Percentiles rank a stretch among this genome's conserved stretches.
phyloP scores from a whole-genome alignment of 176 grass and related monocot species.

The Coix lacrymajobi region DNA sequence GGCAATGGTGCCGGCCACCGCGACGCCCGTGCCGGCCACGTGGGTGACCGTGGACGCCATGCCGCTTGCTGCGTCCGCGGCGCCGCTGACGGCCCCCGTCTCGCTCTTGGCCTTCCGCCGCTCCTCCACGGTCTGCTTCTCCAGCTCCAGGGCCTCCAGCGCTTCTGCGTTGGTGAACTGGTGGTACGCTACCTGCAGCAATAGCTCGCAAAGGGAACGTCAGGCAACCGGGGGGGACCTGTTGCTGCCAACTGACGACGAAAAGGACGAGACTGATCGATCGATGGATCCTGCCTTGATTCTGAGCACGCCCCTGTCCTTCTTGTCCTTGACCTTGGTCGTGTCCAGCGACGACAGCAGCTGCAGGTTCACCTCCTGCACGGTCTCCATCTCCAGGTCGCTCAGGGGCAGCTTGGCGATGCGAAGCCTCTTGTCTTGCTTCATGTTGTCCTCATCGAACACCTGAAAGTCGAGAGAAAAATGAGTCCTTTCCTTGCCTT shows the following conservation, averaged over 20 bases:
- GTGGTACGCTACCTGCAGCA: constrained; percentile 65
- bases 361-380: constrained; percentile 74
- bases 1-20: constrained; percentile 33
- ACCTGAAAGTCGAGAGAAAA: constrained; percentile 34
- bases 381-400: constrained; percentile 47
- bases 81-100: constrained; percentile 51
- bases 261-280: not conserved
- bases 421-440: constrained; percentile 92
- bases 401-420: constrained; percentile 65
- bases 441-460: constrained; percentile 83
- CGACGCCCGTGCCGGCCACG: constrained; percentile 36
- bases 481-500: not conserved
- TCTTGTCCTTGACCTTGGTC: constrained; percentile 97
- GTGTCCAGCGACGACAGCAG: constrained; percentile 90
- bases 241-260: not conserved
- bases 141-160: constrained; percentile 60
- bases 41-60: constrained; percentile 52
- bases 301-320: constrained; percentile 74
- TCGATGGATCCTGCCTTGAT: constrained; percentile 47
- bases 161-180: constrained; percentile 73
- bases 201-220: too few species aligned
- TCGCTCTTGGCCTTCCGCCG: constrained; percentile 69
- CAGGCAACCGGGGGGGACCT: too few species aligned
- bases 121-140: constrained; percentile 67
- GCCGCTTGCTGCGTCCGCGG: constrained; percentile 54